Evolutionary conservation across 352 stramenopile species (phyloP), one percentile per base, ranked within the genome.

Genomic region (Elongisporangium prolatum): DNA sequence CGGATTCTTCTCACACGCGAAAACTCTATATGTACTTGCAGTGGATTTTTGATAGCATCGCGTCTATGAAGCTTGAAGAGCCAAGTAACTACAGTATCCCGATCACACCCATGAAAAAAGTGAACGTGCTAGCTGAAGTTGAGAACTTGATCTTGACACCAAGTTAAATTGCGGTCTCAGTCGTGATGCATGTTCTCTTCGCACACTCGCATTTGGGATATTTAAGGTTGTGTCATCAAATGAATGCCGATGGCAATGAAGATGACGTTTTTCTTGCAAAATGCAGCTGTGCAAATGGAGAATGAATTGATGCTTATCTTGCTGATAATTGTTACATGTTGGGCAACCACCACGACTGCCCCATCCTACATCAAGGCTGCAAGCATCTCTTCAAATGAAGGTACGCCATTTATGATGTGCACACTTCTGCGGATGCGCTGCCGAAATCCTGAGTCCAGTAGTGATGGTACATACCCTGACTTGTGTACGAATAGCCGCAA

Each of bases 21-120:
- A 50, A n/a, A n/a, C n/a, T n/a, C n/a, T 37, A 38, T 16, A 17
- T 51, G 17, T 25, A 4, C 53, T 18, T 11, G 10, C 28, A 84
- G 75, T 91, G 82, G 82, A 68, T 89, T 7, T 91, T 89, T 57
- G 82, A 91, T 61, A 88, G 82, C 65, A 91, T 91, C 56, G 75
- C 75, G 0, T 63, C 65, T 0, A 80, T 91, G 77, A 76, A 80
- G 48, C 61, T 91, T 4, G 65, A 74, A 56, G 77, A 88, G 25
- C 69, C 86, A 20, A 50, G 57, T 0, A 69, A 70, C 13, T 78
- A 80, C 52, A 63, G 57, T 16, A 61, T 60, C 28, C 40, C 58
- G 17, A 59, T 59, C 2, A 18, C 52, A 0, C 51, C 60, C 9
- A 60, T 57, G n/a, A 59, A 57, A 10, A 54, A 53, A 5, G 52